Percentiles rank a stretch among this genome's conserved stretches.
phyloP scores from a whole-genome alignment of 2,329 filamentous ascomycete genomes.

The Scorias spongiosa region DNA sequence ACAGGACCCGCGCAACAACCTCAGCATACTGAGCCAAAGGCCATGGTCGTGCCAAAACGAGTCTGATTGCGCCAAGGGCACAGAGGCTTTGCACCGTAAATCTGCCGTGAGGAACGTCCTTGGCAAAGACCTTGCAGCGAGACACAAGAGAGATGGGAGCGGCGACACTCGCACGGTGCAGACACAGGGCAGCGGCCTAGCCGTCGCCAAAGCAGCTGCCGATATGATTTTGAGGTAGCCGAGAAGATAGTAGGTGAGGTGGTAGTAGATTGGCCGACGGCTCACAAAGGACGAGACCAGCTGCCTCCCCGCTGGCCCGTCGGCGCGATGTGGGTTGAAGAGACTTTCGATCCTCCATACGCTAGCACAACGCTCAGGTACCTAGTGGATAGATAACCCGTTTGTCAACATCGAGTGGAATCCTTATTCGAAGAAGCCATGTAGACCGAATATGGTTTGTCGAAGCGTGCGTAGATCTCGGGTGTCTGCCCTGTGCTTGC shows the following conservation, averaged over 20 bases:
- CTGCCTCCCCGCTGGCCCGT: too few relatives aligned
- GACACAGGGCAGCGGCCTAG: slow-evolving; percentile 70
- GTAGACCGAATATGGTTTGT: too few relatives aligned
- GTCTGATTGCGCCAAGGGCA: slow-evolving; percentile 1
- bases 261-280: neutral
- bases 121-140: neutral
- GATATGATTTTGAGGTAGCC: slow-evolving; percentile 31
- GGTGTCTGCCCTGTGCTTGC: too few relatives aligned
- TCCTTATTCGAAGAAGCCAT: too few relatives aligned
- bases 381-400: too few relatives aligned
- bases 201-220: slow-evolving; percentile 50
- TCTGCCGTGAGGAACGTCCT: neutral
- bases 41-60: slow-evolving; percentile 10
- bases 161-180: slow-evolving; percentile 72
- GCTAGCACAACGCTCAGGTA: too few relatives aligned
- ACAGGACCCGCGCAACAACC: slow-evolving; percentile 34
- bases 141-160: slow-evolving; percentile 45
- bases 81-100: neutral
- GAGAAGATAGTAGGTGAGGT: neutral
- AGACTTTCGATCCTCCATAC: too few relatives aligned
- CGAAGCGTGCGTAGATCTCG: too few relatives aligned
- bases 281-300: too few relatives aligned
- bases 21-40: slow-evolving; percentile 8
- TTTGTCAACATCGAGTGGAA: too few relatives aligned
- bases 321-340: too few relatives aligned